These are phyloP conservation scores for Ambrosia artemisiifolia DNA, from an alignment of 129 eudicot genomes.

Conservation along the genomic window DNA sequence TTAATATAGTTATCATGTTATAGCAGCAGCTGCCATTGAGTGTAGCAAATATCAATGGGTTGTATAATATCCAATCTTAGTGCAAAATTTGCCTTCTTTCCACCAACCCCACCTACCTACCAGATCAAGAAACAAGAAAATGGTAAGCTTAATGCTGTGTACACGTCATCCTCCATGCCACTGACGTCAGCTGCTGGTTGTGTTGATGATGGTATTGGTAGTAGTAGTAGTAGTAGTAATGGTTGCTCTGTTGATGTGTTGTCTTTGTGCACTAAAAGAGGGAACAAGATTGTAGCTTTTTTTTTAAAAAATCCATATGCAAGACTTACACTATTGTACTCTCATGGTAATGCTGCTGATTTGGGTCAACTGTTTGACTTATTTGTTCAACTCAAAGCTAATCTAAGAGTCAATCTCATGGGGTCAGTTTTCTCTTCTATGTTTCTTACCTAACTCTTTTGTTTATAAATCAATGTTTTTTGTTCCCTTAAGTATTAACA, in stretches of 20 bases:
- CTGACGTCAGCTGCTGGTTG: slow-evolving; percentile 26
- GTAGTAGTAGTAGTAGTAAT: too few species aligned
- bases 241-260: slow-evolving; percentile 67
- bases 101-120: slow-evolving; percentile 78
- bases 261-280: slow-evolving; percentile 63
- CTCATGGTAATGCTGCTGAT: slow-evolving; percentile 99
- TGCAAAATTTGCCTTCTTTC: slow-evolving; percentile 84
- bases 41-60: slow-evolving; percentile 46
- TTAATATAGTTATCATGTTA: too few species aligned
- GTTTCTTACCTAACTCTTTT: slow-evolving; percentile 23
- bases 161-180: slow-evolving; percentile 58
- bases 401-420: slow-evolving; percentile 95
- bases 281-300: slow-evolving; percentile 90
- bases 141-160: slow-evolving; percentile 56
- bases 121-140: slow-evolving; percentile 68
- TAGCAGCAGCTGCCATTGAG: neutral
- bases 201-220: slow-evolving; percentile 40
- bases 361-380: slow-evolving; percentile 95
- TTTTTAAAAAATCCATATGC: slow-evolving; percentile 78
- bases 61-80: slow-evolving; percentile 67
- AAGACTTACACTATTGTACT: slow-evolving; percentile 71
- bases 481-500: slow-evolving; percentile 24
- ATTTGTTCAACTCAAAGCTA: slow-evolving; percentile 94
- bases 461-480: slow-evolving; percentile 11
- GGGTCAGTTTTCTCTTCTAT: slow-evolving; percentile 50